Conservation (phyloP, 106 monocot species). For the Iris macrosiphon region DNA sequence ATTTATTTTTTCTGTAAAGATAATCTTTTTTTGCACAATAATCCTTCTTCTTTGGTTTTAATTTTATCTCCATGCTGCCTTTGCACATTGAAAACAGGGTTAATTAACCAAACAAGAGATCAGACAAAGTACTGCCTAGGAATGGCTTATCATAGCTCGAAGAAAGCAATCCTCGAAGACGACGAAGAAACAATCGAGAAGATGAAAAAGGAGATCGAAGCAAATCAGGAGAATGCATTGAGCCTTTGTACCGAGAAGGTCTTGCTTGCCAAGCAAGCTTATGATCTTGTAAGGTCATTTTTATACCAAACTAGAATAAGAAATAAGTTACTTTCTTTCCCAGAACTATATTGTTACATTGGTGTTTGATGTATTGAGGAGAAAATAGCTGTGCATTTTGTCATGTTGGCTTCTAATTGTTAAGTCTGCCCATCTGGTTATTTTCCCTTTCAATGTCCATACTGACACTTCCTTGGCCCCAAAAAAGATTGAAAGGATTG, state of each 20-base stretch:
- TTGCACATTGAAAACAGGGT: conserved; percentile 30
- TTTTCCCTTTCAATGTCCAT: no score
- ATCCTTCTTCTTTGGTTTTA: background rate
- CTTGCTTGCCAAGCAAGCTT: conserved; percentile 84
- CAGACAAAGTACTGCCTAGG: conserved; percentile 64
- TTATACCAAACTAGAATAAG: no score
- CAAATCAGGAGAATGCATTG: conserved; percentile 88
- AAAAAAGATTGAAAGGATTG: no score
- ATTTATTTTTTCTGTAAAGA: no score
- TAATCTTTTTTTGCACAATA: no score
- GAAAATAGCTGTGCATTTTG: no score
- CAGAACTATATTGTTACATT: no score
- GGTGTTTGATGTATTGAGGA: no score
- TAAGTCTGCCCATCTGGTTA: no score
- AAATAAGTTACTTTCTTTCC: no score
- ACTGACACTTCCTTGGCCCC: no score
- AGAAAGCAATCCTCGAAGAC: conserved; percentile 52
- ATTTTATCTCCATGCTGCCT: background rate
- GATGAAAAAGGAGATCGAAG: conserved; percentile 85
- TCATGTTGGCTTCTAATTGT: no score
- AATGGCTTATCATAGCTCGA: conserved; percentile 42
- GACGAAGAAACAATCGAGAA: conserved; percentile 70
- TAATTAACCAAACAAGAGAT: conserved; percentile 78
- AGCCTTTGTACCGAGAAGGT: conserved; percentile 96
- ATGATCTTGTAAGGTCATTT: conserved; percentile 68